Evolutionary conservation across 2,329 filamentous ascomycete genomes (phyloP), one percentile per base, ranked within the genome.

Genomic region (Aureobasidium lini): DNA sequence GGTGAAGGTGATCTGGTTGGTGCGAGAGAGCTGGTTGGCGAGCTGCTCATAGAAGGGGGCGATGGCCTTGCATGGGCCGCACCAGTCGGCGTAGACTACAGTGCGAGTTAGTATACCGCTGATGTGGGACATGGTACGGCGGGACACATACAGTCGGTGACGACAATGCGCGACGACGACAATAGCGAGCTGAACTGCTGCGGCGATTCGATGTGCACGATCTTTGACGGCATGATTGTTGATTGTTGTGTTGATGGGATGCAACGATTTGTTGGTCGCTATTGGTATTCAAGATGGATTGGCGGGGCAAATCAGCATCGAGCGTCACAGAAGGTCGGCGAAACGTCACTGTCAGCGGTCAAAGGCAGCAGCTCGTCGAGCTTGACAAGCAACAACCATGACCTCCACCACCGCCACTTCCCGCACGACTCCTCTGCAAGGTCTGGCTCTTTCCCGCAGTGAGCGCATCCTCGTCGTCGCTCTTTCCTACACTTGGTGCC

Each of bases 1-100:
- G 71, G 85, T 84, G 72, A 97, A 96, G 36, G 86, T 89, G 66
- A 96, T 86, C 64, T 82, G 78, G 66, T 86, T 84, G 15, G 87
- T 82, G 54, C 85, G 82, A 16, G 89, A 88, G 47, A 95, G 81
- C 62, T 85, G 81, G 46, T 75, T 71, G 34, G 91, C 85, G 50
- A 96, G 82, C 70, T 86, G 78, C 68, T 94, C 89, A 77, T 90
- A 96, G 63, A 91, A 74, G 16, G 92, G 90, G 6, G 88, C 88
- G 65, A 97, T 91, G 64, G 84, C 80, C 67, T 90, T 88, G 82
- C 91, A 95, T 69, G 90, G 88, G 36, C 79, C 86, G 70, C 89
- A 95, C 86, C 88, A 94, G 69, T 90, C 86, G 68, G 91, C 90
- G 69, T 89, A 93, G 80, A 96, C 90, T 95, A 65, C 62, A 54